Evolutionary conservation across 1,284 basidiomycete species (phyloP).

Genomic region (Leccinum griseonigrum): DNA sequence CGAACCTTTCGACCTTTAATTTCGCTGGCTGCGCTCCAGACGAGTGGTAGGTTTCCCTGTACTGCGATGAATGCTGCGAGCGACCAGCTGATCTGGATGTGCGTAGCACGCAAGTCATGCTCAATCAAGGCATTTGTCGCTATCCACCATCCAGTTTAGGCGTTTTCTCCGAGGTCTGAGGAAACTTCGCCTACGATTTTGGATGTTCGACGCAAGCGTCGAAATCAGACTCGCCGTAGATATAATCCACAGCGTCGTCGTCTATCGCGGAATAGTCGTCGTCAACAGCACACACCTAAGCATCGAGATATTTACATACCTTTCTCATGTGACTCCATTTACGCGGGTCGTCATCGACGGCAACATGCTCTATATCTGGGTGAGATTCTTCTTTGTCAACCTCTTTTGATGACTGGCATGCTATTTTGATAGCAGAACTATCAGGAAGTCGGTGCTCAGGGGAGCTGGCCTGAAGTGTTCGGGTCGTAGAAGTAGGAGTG

Average conservation of each 20-base stretch:
- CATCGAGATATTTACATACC: slow-evolving; percentile 37
- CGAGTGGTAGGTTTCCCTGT: slow-evolving; percentile 67
- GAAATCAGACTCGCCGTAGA: slow-evolving; percentile 64
- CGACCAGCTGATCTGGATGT: slow-evolving; percentile 68
- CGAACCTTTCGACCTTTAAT: slow-evolving; percentile 77
- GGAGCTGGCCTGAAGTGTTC: not conserved
- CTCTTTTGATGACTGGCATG: slow-evolving; percentile 3
- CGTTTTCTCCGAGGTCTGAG: slow-evolving; percentile 20
- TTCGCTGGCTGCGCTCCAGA: slow-evolving; percentile 76
- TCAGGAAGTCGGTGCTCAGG: slow-evolving; percentile 3
- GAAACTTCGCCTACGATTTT: slow-evolving; percentile 49
- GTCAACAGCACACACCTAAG: not conserved
- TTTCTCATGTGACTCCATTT: slow-evolving; percentile 70
- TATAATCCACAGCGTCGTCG: slow-evolving; percentile 54
- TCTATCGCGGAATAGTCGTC: slow-evolving; percentile 35
- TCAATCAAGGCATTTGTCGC: slow-evolving; percentile 71
- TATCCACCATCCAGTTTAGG: slow-evolving; percentile 20
- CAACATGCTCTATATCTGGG: slow-evolving; percentile 64
- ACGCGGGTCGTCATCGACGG: slow-evolving; percentile 76
- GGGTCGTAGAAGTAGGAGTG: slow-evolving; percentile 1
- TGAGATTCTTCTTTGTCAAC: slow-evolving; percentile 3
- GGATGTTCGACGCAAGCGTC: slow-evolving; percentile 66
- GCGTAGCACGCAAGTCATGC: slow-evolving; percentile 60
- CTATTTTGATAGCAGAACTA: slow-evolving; percentile 2
- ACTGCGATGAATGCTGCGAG: slow-evolving; percentile 77